Percentiles rank a stretch among this genome's conserved stretches.
Evolutionary conservation across 257 asterid genomes (phyloP).

Genomic region (Scutellaria galericulata): DNA sequence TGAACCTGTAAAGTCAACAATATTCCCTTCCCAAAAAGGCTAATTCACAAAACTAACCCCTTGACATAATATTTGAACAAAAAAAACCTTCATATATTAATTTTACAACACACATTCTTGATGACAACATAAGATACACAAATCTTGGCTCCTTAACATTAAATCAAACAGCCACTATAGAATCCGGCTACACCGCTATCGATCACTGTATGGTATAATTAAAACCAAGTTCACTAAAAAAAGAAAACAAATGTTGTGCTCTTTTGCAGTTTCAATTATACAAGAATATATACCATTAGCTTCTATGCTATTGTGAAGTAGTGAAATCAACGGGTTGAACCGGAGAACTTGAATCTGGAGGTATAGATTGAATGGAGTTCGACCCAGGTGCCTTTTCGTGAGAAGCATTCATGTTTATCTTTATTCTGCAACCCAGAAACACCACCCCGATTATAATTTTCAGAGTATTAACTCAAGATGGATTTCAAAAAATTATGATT

Average conservation of each 20-base stretch:
- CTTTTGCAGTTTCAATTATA: background rate
- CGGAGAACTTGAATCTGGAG: constrained; percentile 36
- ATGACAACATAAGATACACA: background rate
- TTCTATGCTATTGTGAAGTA: constrained; percentile 34
- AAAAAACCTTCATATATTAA: too few relatives aligned
- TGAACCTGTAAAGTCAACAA: too few relatives aligned
- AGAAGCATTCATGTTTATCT: constrained; percentile 85
- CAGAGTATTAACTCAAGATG: background rate
- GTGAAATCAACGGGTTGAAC: constrained; percentile 34
- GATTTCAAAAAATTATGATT: background rate
- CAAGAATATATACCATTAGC: constrained; percentile 26
- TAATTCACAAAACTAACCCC: too few relatives aligned
- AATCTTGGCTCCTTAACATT: background rate
- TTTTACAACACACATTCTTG: background rate
- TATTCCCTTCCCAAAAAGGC: too few relatives aligned
- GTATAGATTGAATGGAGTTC: constrained; percentile 34
- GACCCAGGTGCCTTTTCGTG: constrained; percentile 54
- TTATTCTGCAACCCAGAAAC: constrained; percentile 70
- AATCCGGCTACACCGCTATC: background rate
- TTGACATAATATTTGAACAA: too few relatives aligned
- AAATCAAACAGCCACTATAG: too few relatives aligned
- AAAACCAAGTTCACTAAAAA: background rate
- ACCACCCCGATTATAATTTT: background rate
- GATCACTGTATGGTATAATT: background rate
- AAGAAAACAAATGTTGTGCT: background rate